These are phyloP conservation scores for Naegleria lovaniensis DNA, from an alignment of 208 protist genomes.

Conservation along the genomic window DNA sequence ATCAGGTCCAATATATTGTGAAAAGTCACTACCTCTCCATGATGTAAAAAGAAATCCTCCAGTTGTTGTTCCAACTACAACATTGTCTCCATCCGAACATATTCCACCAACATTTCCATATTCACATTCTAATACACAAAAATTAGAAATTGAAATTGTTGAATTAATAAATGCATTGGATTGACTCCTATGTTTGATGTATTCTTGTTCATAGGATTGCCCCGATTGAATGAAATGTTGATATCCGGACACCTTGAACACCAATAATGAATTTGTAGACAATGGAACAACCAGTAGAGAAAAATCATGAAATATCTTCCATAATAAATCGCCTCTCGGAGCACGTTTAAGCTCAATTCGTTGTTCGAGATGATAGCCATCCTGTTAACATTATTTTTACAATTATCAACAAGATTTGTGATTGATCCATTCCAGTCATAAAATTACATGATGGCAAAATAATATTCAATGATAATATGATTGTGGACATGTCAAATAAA, in stretches of 20 bases:
- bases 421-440: too few relatives aligned
- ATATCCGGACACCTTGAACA: neutral
- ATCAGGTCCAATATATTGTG: neutral
- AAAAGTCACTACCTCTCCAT: neutral
- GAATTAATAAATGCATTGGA: neutral
- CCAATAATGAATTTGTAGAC: neutral
- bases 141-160: neutral
- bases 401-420: neutral
- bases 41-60: neutral
- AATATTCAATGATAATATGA: too few relatives aligned
- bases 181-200: neutral
- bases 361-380: neutral
- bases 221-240: neutral
- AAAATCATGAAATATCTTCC: neutral
- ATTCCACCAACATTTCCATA: neutral
- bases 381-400: neutral
- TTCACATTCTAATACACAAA: neutral
- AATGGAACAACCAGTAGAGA: neutral
- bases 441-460: too few relatives aligned
- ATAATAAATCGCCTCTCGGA: neutral
- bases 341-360: neutral
- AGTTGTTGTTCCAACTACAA: neutral
- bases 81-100: neutral
- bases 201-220: neutral
- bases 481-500: too few relatives aligned